Percentiles rank a stretch among this genome's conserved stretches.
phyloP scores from a whole-genome alignment of 441 rosid species.

The Brassica balearica region DNA sequence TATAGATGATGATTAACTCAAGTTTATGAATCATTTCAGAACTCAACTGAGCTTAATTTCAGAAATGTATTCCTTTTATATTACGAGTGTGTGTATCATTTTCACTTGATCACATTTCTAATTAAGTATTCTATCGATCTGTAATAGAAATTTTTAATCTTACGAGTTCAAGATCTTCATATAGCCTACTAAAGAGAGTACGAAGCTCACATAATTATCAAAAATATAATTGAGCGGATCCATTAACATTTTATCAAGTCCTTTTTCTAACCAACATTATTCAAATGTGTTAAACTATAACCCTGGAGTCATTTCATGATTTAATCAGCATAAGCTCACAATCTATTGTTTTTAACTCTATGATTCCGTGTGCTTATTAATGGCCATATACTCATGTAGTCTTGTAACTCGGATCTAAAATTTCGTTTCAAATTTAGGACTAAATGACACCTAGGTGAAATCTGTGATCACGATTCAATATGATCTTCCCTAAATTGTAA shows the following conservation, averaged over 20 bases:
- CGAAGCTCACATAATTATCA: background rate
- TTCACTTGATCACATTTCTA: background rate
- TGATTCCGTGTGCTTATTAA: background rate
- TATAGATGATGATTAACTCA: background rate
- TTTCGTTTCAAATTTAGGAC: background rate
- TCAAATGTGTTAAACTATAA: background rate
- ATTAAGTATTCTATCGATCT: background rate
- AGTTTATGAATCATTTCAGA: background rate
- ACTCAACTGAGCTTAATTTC: background rate
- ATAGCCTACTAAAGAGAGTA: conserved; percentile 19
- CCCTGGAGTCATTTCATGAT: background rate
- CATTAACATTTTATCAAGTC: background rate
- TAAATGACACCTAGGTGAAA: conserved; percentile 10
- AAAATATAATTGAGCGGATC: background rate
- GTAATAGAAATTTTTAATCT: background rate
- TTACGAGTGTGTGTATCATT: background rate
- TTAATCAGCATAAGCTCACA: conserved; percentile 7
- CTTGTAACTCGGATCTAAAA: background rate
- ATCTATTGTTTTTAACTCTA: background rate
- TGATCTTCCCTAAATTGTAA: conserved; percentile 1
- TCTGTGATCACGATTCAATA: conserved; percentile 1
- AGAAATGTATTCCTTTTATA: background rate
- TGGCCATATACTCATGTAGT: background rate
- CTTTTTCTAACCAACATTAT: background rate
- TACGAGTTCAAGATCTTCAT: background rate